Base-by-base conservation (phyloP, 2,329 filamentous ascomycete species). In the Zymoseptoria crescenta region DNA sequence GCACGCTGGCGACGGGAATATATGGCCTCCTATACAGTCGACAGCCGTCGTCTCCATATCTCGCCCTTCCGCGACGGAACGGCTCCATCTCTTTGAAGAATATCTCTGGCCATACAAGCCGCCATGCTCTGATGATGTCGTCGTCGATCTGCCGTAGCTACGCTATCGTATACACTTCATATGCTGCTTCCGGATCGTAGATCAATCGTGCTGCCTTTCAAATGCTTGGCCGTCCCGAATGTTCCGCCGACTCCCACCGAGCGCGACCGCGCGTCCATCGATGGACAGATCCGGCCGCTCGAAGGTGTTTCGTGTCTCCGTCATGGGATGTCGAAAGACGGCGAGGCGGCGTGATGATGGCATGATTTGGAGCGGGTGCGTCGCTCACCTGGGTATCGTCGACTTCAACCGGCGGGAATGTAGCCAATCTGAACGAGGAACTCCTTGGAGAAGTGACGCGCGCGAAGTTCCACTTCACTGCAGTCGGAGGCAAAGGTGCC, bases 341-440 rank as follows among this genome's bases (percentile, higher is more conserved):
- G 35, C 35, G 35, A 16, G 35, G 35, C 35, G 35, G 35, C 16
- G 10, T n/a, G n/a, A n/a, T n/a, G 35, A 45, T n/a, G 35, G 35
- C 16, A 45, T 45, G 35, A 45, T 45, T 45, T 6, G 35, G 35
- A n/a, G n/a, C n/a, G 35, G 35, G 35, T 45, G 35, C 35, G 13
- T 45, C 35, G 35, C 16, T 45, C 35, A 45, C 13, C 16, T 13
- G 7, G 35, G 35, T 41, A n/a, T n/a, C 24, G 24, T 24, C 24
- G 35, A 16, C n/a, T 16, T 45, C 35, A 45, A 16, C 35, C 35
- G 16, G 35, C 35, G 21, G 61, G 53, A 13, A 68, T 58, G 56
- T 70, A 71, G 8, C 69, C 68, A 55, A 71, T 68, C 57, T 63
- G 65, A 6, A 57, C 60, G 49, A 72, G 58, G 50, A 71, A 72